phyloP scores from a whole-genome alignment of 306 rosid genomes.

The Geum urbanum region DNA sequence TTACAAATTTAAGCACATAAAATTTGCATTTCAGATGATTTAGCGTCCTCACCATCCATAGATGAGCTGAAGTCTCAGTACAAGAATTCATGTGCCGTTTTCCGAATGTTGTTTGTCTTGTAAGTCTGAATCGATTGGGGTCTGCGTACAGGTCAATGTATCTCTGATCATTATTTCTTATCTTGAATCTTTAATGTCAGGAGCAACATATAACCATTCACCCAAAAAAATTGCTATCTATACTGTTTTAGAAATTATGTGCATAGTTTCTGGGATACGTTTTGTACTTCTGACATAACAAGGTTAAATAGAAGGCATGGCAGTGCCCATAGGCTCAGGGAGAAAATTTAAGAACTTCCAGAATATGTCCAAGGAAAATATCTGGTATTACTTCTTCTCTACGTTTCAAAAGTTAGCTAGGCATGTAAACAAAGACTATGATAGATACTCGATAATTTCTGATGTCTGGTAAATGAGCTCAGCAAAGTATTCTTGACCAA shows the following conservation, averaged over 20 bases:
- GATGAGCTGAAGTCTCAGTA: conserved; percentile 16
- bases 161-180: not conserved
- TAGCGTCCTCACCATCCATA: conserved; percentile 33
- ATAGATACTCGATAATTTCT: not conserved
- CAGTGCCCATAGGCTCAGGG: not conserved
- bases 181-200: not conserved
- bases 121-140: conserved; percentile 36
- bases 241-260: not conserved
- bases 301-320: not conserved
- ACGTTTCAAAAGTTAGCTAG: not conserved
- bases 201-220: not conserved
- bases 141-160: conserved; percentile 18
- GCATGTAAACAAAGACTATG: not conserved
- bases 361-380: not conserved
- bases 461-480: not conserved
- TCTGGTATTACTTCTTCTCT: not conserved
- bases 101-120: conserved; percentile 45
- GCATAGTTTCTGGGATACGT: not conserved
- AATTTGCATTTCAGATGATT: not conserved
- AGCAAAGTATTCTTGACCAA: not conserved
- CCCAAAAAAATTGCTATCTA: not conserved
- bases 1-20: not conserved
- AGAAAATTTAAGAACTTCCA: not conserved
- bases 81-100: conserved; percentile 31
- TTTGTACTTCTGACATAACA: not conserved